A percentile compares a stretch with the other conserved stretches of the same genome.
These are phyloP conservation scores for Eucalyptus pauciflora DNA, from an alignment of 345 rosid species.

Conservation along the genomic window DNA sequence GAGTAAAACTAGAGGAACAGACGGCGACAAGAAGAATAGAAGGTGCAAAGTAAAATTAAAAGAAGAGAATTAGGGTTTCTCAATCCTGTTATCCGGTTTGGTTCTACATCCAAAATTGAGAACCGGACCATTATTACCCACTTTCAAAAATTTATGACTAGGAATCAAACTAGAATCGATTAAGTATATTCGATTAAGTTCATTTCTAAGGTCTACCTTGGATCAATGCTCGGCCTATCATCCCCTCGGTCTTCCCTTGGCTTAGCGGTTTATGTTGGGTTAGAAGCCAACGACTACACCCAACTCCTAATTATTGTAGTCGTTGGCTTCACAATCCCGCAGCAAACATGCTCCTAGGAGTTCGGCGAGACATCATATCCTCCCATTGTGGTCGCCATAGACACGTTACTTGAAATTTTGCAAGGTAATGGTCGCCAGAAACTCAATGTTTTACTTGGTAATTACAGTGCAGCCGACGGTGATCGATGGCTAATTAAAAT, in stretches of 20 bases:
- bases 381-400: not conserved
- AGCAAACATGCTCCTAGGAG: not conserved
- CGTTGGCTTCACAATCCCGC: not conserved
- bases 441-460: not conserved
- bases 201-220: too few species aligned
- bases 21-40: not conserved
- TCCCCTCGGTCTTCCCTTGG: not conserved
- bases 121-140: not conserved
- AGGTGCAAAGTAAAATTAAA: not conserved
- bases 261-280: not conserved
- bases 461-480: not conserved
- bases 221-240: not conserved
- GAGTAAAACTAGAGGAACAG: not conserved
- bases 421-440: not conserved
- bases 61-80: not conserved
- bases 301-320: not conserved
- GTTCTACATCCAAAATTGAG: not conserved
- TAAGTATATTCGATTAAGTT: not conserved
- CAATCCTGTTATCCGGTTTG: accelerated
- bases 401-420: not conserved
- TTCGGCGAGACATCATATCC: not conserved
- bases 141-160: not conserved
- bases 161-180: not conserved
- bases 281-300: not conserved
- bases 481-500: not conserved